These are phyloP conservation scores for Russula compacta DNA, from an alignment of 768 basidiomycete species.

Conservation along the genomic window DNA sequence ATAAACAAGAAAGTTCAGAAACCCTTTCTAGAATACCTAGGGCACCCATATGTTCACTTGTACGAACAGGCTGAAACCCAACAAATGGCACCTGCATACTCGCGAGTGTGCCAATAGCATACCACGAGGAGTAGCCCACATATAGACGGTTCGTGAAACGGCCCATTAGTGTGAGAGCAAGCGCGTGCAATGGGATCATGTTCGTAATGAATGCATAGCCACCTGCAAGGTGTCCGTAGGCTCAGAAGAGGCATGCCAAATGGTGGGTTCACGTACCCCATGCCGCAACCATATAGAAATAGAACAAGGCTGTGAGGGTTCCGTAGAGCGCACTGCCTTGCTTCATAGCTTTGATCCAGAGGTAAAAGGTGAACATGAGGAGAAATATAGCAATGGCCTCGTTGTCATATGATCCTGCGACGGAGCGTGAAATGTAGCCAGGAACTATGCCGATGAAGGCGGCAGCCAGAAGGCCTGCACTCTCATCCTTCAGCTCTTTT, in stretches of 20 bases:
- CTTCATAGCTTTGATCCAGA: slow-evolving; percentile 95
- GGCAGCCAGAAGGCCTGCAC: slow-evolving; percentile 93
- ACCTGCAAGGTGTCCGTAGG: slow-evolving; percentile 36
- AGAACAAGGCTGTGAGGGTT: slow-evolving; percentile 86
- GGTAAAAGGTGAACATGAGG: slow-evolving; percentile 97
- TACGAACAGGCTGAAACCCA: slow-evolving; percentile 95
- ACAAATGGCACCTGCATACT: slow-evolving; percentile 99
- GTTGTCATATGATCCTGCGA: slow-evolving; percentile 98
- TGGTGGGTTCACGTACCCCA: slow-evolving; percentile 59
- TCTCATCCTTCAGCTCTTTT: slow-evolving; percentile 90
- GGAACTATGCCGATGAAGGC: slow-evolving; percentile 98
- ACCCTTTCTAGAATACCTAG: slow-evolving; percentile 49
- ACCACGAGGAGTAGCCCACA: slow-evolving; percentile 95
- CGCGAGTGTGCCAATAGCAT: slow-evolving; percentile 91
- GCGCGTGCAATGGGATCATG: slow-evolving; percentile 96
- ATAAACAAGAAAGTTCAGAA: not conserved
- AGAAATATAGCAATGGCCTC: slow-evolving; percentile 99
- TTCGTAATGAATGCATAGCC: slow-evolving; percentile 99
- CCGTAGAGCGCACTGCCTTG: slow-evolving; percentile 89
- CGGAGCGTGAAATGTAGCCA: slow-evolving; percentile 97
- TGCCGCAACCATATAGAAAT: slow-evolving; percentile 99
- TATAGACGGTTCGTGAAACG: slow-evolving; percentile 89
- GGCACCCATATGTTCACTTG: slow-evolving; percentile 98
- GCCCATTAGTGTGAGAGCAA: slow-evolving; percentile 95
- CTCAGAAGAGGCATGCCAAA: not conserved